These are phyloP conservation scores for Chaetomium strumarium DNA, from an alignment of 2,329 filamentous ascomycete genomes.

Conservation along the genomic window DNA sequence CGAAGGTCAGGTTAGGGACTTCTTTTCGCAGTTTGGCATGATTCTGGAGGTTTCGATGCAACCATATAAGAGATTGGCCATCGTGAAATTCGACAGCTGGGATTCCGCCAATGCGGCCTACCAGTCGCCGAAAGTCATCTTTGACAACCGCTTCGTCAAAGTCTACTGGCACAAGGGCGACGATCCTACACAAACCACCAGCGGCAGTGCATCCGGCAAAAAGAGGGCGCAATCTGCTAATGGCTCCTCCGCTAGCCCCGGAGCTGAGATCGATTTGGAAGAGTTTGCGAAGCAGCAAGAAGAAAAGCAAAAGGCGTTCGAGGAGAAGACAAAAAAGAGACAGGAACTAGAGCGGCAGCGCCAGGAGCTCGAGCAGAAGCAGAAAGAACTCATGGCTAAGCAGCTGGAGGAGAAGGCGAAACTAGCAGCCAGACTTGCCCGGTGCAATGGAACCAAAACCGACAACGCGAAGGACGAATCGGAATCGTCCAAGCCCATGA, in stretches of 20 bases:
- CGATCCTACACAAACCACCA: slow-evolving; percentile 30
- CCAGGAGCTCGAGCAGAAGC: slow-evolving; percentile 59
- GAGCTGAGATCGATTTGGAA: slow-evolving; percentile 60
- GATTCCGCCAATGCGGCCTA: slow-evolving; percentile 64
- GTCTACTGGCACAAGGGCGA: slow-evolving; percentile 69
- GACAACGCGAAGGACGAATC: slow-evolving; percentile 22
- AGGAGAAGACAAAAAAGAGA: slow-evolving; percentile 58
- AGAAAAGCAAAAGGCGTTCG: slow-evolving; percentile 63
- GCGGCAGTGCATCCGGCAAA: slow-evolving; percentile 26
- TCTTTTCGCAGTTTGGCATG: slow-evolving; percentile 67
- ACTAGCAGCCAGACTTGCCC: slow-evolving; percentile 54
- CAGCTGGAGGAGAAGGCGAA: slow-evolving; percentile 61
- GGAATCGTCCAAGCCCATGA: slow-evolving; percentile 28
- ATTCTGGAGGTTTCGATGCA: slow-evolving; percentile 61
- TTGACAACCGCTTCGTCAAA: slow-evolving; percentile 81
- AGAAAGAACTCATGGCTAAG: slow-evolving; percentile 54
- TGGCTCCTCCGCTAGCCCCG: slow-evolving; percentile 20
- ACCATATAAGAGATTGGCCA: slow-evolving; percentile 58
- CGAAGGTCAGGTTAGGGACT: slow-evolving; percentile 58
- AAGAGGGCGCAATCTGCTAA: slow-evolving; percentile 25
- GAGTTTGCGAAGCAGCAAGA: slow-evolving; percentile 64
- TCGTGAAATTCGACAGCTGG: slow-evolving; percentile 64
- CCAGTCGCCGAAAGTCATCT: slow-evolving; percentile 71
- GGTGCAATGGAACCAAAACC: slow-evolving; percentile 18
- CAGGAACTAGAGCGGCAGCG: slow-evolving; percentile 57